These are phyloP conservation scores for Macrolepiota dolichaula DNA, from an alignment of 768 basidiomycete species.

Conservation along the genomic window DNA sequence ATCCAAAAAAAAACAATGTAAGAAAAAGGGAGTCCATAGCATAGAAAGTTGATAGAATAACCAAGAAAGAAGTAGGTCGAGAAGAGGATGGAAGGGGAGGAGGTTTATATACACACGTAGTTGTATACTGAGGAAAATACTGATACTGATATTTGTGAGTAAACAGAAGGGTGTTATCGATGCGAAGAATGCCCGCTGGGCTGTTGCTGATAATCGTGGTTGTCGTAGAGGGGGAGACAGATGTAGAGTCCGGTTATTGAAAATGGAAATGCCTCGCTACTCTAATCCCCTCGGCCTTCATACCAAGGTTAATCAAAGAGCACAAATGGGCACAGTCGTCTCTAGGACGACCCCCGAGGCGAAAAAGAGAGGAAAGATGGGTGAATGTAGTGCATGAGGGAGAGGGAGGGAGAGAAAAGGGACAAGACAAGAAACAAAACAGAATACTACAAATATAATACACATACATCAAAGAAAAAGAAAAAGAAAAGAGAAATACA, in stretches of 20 bases:
- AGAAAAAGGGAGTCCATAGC: not conserved
- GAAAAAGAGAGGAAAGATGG: not conserved
- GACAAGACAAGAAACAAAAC: not conserved
- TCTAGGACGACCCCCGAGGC: not conserved
- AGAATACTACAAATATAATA: not conserved
- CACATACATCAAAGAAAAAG: constrained; percentile 2
- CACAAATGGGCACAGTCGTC: not conserved
- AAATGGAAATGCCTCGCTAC: too few species aligned
- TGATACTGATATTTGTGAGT: not conserved
- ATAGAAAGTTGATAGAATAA: not conserved
- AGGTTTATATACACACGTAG: not conserved
- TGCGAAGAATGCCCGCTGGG: too few species aligned
- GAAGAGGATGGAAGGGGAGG: not conserved
- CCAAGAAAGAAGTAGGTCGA: not conserved
- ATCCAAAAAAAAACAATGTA: not conserved
- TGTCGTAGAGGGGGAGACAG: too few species aligned
- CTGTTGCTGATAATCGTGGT: too few species aligned
- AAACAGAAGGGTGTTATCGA: not conserved
- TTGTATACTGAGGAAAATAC: not conserved
- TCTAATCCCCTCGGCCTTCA: too few species aligned
- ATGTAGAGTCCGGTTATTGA: too few species aligned
- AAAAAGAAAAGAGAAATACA: not conserved
- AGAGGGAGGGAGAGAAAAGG: not conserved
- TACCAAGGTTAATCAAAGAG: not conserved
- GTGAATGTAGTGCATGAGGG: not conserved